Percentiles rank a stretch among this genome's conserved stretches.
phyloP scores from a whole-genome alignment of 768 basidiomycete genomes.

The Punctularia strigosozonata region DNA sequence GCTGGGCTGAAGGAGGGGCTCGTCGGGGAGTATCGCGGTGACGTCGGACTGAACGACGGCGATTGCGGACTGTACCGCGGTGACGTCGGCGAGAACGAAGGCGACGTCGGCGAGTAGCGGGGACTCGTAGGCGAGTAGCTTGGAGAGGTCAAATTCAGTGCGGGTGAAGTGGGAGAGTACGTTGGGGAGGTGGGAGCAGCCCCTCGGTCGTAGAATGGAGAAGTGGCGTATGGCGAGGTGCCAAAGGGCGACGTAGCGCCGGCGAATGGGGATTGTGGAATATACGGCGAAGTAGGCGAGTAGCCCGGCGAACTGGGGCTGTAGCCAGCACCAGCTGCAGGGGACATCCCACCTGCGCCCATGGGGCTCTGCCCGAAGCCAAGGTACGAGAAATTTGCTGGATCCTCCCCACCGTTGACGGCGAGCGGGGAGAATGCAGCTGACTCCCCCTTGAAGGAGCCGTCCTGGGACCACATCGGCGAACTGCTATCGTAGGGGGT shows the following conservation, averaged over 20 bases:
- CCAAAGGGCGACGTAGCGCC: slow-evolving; percentile 79
- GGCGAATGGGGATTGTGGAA: slow-evolving; percentile 72
- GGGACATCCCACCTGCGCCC: slow-evolving; percentile 81
- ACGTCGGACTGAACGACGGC: slow-evolving; percentile 84
- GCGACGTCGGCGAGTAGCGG: slow-evolving; percentile 77
- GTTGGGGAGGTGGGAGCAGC: slow-evolving; percentile 67
- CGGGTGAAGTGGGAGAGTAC: slow-evolving; percentile 83
- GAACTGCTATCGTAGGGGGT: slow-evolving; percentile 94
- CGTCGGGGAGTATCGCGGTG: slow-evolving; percentile 81
- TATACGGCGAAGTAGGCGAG: slow-evolving; percentile 84
- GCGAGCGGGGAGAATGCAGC: slow-evolving; percentile 95
- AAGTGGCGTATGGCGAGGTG: slow-evolving; percentile 71
- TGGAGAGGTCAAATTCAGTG: slow-evolving; percentile 72
- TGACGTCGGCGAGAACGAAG: slow-evolving; percentile 77
- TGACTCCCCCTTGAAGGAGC: slow-evolving; percentile 67
- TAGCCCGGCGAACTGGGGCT: slow-evolving; percentile 90
- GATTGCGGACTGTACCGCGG: slow-evolving; percentile 83
- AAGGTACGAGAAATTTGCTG: slow-evolving; percentile 60
- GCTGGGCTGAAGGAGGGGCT: slow-evolving; percentile 87
- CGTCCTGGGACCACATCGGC: slow-evolving; percentile 65
- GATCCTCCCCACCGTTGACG: slow-evolving; percentile 71
- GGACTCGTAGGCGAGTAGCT: slow-evolving; percentile 60
- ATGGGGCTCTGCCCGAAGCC: slow-evolving; percentile 80
- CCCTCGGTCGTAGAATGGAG: slow-evolving; percentile 67
- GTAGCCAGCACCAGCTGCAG: slow-evolving; percentile 67